Percentiles rank a stretch among this genome's conserved stretches.
phyloP scores from a whole-genome alignment of 2,329 filamentous ascomycete species.

The Claviceps quebecensis region DNA sequence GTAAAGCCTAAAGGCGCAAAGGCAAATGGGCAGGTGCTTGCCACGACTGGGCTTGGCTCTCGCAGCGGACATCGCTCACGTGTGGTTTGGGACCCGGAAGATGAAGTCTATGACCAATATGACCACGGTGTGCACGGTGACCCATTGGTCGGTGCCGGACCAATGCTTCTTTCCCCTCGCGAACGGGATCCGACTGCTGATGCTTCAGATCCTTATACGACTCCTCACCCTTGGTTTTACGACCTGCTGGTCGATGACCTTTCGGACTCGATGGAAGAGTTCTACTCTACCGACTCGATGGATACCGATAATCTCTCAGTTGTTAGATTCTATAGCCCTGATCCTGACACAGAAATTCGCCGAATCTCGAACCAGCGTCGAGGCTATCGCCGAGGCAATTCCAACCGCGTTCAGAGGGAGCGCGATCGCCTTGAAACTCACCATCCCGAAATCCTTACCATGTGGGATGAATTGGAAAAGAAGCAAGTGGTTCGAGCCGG shows the following conservation, averaged over 20 bases:
- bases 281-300: too few relatives aligned
- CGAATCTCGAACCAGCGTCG: slow-evolving; percentile 18
- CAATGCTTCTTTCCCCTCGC: too few relatives aligned
- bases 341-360: slow-evolving; percentile 4
- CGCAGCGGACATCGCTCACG: background rate
- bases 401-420: slow-evolving; percentile 25
- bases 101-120: too few relatives aligned
- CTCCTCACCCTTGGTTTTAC: too few relatives aligned
- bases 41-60: too few relatives aligned
- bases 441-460: slow-evolving; percentile 66
- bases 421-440: slow-evolving; percentile 55
- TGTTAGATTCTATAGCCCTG: background rate
- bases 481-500: slow-evolving; percentile 50
- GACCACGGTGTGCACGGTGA: too few relatives aligned
- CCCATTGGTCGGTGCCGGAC: background rate
- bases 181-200: too few relatives aligned
- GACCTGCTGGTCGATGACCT: too few relatives aligned
- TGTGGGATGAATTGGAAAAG: slow-evolving; percentile 69
- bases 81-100: background rate
- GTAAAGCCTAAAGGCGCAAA: background rate
- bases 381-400: slow-evolving; percentile 18
- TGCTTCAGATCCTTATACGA: too few relatives aligned
- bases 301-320: too few relatives aligned
- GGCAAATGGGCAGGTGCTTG: background rate
- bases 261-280: too few relatives aligned